These are phyloP conservation scores for Scleroderma bovista DNA, from an alignment of 768 basidiomycete genomes.

Conservation along the genomic window DNA sequence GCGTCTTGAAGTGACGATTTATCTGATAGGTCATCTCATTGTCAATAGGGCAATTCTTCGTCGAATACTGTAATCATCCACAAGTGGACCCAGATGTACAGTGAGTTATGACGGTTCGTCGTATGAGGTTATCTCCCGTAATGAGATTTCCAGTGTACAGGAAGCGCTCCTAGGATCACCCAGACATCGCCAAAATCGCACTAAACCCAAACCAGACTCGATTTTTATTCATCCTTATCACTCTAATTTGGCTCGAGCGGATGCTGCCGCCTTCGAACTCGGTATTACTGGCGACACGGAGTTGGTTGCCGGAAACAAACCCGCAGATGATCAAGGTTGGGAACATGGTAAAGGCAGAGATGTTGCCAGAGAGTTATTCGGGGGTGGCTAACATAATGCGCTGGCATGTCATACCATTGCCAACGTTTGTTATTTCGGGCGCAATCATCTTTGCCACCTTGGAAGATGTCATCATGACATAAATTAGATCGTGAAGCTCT, in stretches of 20 bases:
- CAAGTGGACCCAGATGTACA: conserved; percentile 8
- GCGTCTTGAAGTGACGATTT: background rate
- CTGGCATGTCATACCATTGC: background rate
- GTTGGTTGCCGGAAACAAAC: conserved; percentile 35
- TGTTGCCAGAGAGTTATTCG: conserved; percentile 43
- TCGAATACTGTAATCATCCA: conserved; percentile 32
- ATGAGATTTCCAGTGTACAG: conserved; percentile 9
- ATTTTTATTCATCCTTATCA: conserved; percentile 60
- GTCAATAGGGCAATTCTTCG: conserved; percentile 52
- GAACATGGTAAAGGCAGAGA: conserved; percentile 46
- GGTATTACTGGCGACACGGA: conserved; percentile 48
- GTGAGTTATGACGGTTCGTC: conserved; percentile 10
- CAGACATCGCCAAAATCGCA: conserved; percentile 33
- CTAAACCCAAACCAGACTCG: conserved; percentile 49
- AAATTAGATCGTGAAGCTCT: conserved; percentile 4
- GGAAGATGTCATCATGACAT: background rate
- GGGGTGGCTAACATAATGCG: conserved; percentile 7
- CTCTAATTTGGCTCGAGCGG: conserved; percentile 63
- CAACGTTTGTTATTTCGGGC: background rate
- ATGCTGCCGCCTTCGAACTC: conserved; percentile 51
- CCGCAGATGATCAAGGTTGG: conserved; percentile 40
- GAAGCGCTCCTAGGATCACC: conserved; percentile 19
- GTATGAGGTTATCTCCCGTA: background rate
- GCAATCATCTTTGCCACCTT: background rate
- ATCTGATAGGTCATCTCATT: conserved; percentile 47